Evolutionary conservation across 2,329 filamentous ascomycete genomes (phyloP).

Genomic region (Penicillium thymicola): DNA sequence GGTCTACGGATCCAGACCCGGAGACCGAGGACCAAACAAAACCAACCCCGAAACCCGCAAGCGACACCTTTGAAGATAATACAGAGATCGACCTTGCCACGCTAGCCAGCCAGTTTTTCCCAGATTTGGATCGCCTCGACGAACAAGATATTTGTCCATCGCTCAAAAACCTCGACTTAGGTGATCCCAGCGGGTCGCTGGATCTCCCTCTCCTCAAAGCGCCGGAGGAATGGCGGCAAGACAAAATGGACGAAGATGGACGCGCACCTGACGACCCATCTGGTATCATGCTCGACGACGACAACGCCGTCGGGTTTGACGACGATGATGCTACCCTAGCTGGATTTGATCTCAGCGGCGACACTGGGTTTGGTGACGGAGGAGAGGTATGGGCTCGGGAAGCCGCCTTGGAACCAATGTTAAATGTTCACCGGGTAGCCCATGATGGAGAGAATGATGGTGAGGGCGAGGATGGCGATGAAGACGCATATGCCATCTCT

Average conservation of each 20-base stretch:
- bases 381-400: constrained; percentile 94
- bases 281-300: constrained; percentile 80
- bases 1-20: constrained; percentile 47
- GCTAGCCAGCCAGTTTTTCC: constrained; percentile 79
- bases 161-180: constrained; percentile 87
- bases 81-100: constrained; percentile 74
- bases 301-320: constrained; percentile 78
- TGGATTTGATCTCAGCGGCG: constrained; percentile 64
- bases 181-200: constrained; percentile 76
- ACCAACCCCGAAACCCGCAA: constrained; percentile 31
- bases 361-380: constrained; percentile 88
- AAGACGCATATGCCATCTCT: constrained; percentile 74
- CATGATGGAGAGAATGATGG: constrained; percentile 54
- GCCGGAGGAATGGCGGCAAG: constrained; percentile 76
- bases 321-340: constrained; percentile 70
- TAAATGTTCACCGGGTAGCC: constrained; percentile 64
- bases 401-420: constrained; percentile 80
- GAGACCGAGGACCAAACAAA: constrained; percentile 44
- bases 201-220: constrained; percentile 92
- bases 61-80: constrained; percentile 47
- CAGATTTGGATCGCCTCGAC: constrained; percentile 71
- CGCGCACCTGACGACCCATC: constrained; percentile 64
- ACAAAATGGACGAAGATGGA: constrained; percentile 56
- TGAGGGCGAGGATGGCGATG: constrained; percentile 58
- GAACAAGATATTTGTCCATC: constrained; percentile 92